Percentiles rank a stretch among this genome's conserved stretches.
Evolutionary conservation across 2,329 filamentous ascomycete species (phyloP).

Genomic region (Neonectria faginata): DNA sequence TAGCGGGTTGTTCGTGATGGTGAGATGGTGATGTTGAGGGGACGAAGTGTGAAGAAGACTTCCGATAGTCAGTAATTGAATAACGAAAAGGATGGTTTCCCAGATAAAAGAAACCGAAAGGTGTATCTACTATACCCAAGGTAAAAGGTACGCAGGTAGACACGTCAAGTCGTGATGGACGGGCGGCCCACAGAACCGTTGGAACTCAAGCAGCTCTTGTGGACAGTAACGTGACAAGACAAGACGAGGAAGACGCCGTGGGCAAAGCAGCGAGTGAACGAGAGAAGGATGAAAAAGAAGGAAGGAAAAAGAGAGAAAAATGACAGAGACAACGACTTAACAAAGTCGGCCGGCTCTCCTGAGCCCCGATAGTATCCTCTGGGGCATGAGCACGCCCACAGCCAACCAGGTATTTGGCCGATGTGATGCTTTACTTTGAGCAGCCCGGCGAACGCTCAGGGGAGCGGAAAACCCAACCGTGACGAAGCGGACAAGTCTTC

Average conservation of each 20-base stretch:
- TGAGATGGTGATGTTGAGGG: not conserved
- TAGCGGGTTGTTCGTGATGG: not conserved
- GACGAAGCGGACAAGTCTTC: not conserved
- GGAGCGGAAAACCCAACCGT: not conserved
- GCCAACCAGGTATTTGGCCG: too few species aligned
- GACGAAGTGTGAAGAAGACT: not conserved
- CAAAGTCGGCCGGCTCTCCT: not conserved
- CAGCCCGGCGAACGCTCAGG: not conserved
- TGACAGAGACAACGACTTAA: not conserved
- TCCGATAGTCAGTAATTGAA: not conserved
- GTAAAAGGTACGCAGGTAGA: not conserved
- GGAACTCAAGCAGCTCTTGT: slow-evolving; percentile 5
- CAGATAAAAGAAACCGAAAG: not conserved
- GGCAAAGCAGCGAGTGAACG: not conserved
- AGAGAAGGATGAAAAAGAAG: not conserved
- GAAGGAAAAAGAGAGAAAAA: not conserved
- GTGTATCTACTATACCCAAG: not conserved
- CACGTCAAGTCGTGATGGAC: not conserved
- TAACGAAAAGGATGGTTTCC: not conserved
- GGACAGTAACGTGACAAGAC: not conserved
- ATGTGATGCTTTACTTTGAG: not conserved
- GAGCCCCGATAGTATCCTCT: not conserved
- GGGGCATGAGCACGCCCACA: not conserved
- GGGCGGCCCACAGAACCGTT: not conserved
- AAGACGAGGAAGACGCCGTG: not conserved